Conservation (phyloP, 2,329 filamentous ascomycete species). For the Metarhizium robertsii region DNA sequence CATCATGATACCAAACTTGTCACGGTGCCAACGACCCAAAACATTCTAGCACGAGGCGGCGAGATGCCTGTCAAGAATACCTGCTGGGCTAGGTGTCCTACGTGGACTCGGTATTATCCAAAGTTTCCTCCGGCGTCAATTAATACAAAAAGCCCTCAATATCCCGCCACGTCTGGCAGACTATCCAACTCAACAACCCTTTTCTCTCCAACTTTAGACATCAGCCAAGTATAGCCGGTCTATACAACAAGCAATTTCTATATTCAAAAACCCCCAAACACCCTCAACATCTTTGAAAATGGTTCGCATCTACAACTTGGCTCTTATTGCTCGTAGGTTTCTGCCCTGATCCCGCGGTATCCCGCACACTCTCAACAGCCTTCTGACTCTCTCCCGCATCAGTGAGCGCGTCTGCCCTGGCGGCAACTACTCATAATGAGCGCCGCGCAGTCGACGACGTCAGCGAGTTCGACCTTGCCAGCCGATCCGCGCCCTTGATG, state of each 20-base stretch:
- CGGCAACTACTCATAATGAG: slow-evolving; percentile 1
- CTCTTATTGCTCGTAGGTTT: slow-evolving; percentile 5
- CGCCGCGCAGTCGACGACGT: not conserved
- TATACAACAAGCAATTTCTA: not conserved
- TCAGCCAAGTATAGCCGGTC: slow-evolving; percentile 3
- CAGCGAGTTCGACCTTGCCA: not conserved
- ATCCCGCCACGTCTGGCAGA: too few species aligned
- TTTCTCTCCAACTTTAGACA: not conserved
- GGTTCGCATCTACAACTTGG: slow-evolving; percentile 5
- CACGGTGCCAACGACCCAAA: not conserved
- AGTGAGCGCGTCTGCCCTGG: slow-evolving; percentile 6
- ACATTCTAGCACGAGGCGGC: not conserved
- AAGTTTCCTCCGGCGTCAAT: not conserved
- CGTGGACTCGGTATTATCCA: too few species aligned
- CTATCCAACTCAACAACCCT: not conserved
- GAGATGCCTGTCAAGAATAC: not conserved
- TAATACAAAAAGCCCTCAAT: too few species aligned
- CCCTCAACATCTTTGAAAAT: slow-evolving; percentile 2
- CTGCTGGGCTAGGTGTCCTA: not conserved
- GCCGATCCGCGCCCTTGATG: not conserved
- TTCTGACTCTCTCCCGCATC: not conserved
- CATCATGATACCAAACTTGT: slow-evolving; percentile 4
- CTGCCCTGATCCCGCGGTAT: not conserved
- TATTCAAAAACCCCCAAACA: not conserved
- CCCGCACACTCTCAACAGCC: not conserved